These are phyloP conservation scores for Margaritispora aquatica DNA, from an alignment of 495 filamentous ascomycete genomes.

Conservation along the genomic window DNA sequence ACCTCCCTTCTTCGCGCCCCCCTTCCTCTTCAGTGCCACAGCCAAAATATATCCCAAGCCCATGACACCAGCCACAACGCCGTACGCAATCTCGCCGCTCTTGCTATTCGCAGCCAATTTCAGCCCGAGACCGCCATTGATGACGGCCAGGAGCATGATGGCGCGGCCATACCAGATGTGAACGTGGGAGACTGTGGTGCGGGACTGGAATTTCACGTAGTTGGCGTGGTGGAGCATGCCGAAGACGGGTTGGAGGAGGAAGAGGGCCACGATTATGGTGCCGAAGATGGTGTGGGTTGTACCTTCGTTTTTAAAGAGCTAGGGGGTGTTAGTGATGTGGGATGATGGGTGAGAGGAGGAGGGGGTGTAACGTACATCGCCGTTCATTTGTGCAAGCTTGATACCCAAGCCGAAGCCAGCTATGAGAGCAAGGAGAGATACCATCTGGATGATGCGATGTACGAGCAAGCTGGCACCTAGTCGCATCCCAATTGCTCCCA, in stretches of 20 bases:
- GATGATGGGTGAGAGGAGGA: neutral
- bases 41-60: constrained; percentile 39
- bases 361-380: constrained; percentile 24
- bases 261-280: constrained; percentile 37
- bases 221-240: constrained; percentile 59
- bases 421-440: constrained; percentile 49
- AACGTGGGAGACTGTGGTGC: constrained; percentile 46
- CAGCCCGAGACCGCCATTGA: constrained; percentile 68
- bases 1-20: neutral
- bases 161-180: constrained; percentile 69
- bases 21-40: constrained; percentile 23
- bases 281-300: constrained; percentile 37
- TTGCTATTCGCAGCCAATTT: constrained; percentile 31
- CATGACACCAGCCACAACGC: constrained; percentile 50
- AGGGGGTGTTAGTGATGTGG: neutral
- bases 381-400: constrained; percentile 31
- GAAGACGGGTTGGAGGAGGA: constrained; percentile 59
- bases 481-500: constrained; percentile 51
- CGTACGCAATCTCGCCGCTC: constrained; percentile 45
- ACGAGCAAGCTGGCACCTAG: constrained; percentile 41
- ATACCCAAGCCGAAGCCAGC: constrained; percentile 59
- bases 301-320: constrained; percentile 22
- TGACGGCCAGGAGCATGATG: constrained; percentile 55
- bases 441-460: constrained; percentile 53
- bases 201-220: constrained; percentile 39